Percentiles rank a stretch among this genome's conserved stretches.
phyloP scores from a whole-genome alignment of 2,329 filamentous ascomycete genomes.

The Nigrograna mackinnonii region DNA sequence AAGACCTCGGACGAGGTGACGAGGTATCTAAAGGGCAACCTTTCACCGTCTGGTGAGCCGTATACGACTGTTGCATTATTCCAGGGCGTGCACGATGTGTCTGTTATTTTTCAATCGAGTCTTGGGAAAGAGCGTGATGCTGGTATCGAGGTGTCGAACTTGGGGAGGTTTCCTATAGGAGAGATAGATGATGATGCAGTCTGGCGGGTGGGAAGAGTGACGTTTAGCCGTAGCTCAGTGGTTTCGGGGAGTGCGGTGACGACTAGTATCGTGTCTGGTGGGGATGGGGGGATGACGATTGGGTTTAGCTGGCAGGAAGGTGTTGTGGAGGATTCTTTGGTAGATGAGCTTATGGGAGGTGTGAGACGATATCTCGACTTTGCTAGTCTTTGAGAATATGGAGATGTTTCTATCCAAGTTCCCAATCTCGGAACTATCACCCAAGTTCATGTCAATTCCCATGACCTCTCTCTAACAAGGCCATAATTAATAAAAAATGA shows the following conservation, averaged over 20 bases:
- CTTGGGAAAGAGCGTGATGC: not conserved
- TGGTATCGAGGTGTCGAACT: not conserved
- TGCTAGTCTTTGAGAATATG: too few relatives aligned
- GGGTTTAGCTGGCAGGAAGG: not conserved
- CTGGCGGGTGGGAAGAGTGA: not conserved
- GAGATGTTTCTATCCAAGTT: too few relatives aligned
- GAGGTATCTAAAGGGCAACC: not conserved
- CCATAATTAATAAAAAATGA: too few relatives aligned
- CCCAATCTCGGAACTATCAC: too few relatives aligned
- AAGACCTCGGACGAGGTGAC: not conserved
- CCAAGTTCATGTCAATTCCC: too few relatives aligned
- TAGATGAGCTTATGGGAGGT: not conserved
- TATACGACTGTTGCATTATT: not conserved
- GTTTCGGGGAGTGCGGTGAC: not conserved
- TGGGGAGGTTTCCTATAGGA: not conserved
- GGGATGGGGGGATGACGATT: not conserved
- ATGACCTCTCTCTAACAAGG: too few relatives aligned
- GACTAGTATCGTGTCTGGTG: not conserved
- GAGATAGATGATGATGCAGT: not conserved
- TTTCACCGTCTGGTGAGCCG: not conserved
- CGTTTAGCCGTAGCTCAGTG: not conserved
- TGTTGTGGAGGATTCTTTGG: conserved; percentile 1
- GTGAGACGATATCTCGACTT: not conserved
- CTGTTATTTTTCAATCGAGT: not conserved
- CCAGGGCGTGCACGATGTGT: not conserved